Evolutionary conservation across 2,329 filamentous ascomycete species (phyloP).

Genomic region (Fusarium protoensiforme): DNA sequence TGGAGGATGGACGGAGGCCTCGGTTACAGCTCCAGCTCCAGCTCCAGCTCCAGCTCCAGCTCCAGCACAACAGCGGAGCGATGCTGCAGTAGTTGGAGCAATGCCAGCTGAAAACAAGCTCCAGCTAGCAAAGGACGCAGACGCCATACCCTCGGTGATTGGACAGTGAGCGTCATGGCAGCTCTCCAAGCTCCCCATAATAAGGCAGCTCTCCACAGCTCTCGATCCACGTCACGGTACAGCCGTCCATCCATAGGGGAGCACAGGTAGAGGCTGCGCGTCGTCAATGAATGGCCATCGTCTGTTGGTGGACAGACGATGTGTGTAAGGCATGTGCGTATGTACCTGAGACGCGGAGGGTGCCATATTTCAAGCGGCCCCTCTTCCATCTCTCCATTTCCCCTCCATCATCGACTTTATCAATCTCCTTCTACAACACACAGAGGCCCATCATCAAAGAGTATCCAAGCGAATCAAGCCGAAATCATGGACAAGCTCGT

Average conservation of each 20-base stretch:
- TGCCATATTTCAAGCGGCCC: neutral
- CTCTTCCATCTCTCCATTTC: constrained; percentile 19
- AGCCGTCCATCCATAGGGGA: neutral
- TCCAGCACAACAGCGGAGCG: neutral
- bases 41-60: no score
- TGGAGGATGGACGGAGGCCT: neutral
- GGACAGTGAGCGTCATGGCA: neutral
- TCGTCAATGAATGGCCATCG: neutral
- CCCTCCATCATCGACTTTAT: constrained; percentile 19
- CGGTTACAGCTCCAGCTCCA: no score
- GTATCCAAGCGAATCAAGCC: neutral
- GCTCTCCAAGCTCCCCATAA: constrained; percentile 24
- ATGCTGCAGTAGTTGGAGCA: neutral
- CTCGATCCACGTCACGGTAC: constrained; percentile 31
- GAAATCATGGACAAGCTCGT: constrained; percentile 53
- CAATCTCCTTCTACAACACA: neutral
- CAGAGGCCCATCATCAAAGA: neutral
- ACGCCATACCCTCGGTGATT: neutral
- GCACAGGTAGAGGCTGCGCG: neutral
- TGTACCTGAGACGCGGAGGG: constrained; percentile 7
- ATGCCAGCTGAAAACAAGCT: constrained; percentile 31
- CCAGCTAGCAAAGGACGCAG: neutral
- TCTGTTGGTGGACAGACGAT: neutral
- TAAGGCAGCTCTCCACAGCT: constrained; percentile 1
- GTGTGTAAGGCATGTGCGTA: neutral